Conservation (phyloP, 164 flowering plant species). For the Piper longum region DNA sequence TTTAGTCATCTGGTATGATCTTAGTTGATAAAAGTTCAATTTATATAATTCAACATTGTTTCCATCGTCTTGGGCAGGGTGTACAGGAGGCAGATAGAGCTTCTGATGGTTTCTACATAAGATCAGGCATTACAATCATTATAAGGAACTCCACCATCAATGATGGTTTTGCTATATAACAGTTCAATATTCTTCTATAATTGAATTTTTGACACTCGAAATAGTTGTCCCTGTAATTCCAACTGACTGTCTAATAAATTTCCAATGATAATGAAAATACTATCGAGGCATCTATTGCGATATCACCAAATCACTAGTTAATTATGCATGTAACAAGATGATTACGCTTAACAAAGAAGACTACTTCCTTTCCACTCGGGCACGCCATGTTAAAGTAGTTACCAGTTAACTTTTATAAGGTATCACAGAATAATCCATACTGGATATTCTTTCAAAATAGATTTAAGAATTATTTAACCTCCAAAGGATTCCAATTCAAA, state of each 20-base stretch:
- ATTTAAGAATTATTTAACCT: too few species aligned
- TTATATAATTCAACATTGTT: background rate
- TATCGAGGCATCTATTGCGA: too few species aligned
- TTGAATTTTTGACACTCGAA: background rate
- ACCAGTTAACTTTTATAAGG: too few species aligned
- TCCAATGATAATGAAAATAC: too few species aligned
- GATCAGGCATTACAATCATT: slow-evolving; percentile 72
- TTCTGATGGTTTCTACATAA: slow-evolving; percentile 79
- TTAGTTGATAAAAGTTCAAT: background rate
- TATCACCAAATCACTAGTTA: too few species aligned
- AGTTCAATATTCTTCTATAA: background rate
- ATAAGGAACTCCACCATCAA: slow-evolving; percentile 48
- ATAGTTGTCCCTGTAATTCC: background rate
- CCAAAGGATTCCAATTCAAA: slow-evolving; percentile 5
- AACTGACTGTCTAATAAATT: too few species aligned
- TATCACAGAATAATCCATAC: too few species aligned
- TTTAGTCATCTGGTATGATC: background rate
- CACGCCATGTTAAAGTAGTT: too few species aligned
- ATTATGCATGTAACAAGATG: too few species aligned
- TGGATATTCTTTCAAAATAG: too few species aligned
- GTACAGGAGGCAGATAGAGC: slow-evolving; percentile 88
- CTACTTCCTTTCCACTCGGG: too few species aligned
- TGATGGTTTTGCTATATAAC: slow-evolving; percentile 64
- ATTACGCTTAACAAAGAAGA: too few species aligned
- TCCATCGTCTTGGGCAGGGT: slow-evolving; percentile 32